These are phyloP conservation scores for Monosporascus sp. DNA, from an alignment of 2,329 filamentous ascomycete genomes.

Conservation along the genomic window DNA sequence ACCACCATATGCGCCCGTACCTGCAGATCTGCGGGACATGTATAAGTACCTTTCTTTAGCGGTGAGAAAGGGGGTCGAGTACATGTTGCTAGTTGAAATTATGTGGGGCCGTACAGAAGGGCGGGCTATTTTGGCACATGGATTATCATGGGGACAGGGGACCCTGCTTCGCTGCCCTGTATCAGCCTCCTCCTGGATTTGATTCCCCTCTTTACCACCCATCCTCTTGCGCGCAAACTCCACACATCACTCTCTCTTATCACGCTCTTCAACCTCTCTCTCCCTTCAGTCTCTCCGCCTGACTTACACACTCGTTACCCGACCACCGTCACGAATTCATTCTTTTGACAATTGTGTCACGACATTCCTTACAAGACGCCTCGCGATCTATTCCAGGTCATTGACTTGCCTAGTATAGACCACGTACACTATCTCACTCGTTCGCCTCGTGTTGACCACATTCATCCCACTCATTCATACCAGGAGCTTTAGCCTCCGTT, in stretches of 20 bases:
- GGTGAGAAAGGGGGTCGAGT: too few species aligned
- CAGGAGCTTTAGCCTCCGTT: slow-evolving; percentile 6
- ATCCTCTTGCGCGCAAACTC: background rate
- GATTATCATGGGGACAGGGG: too few species aligned
- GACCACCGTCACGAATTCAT: slow-evolving; percentile 8
- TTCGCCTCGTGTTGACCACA: slow-evolving; percentile 27
- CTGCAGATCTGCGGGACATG: too few species aligned
- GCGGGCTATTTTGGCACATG: too few species aligned
- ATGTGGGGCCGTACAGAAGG: too few species aligned
- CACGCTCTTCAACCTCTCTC: background rate
- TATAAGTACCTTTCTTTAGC: too few species aligned
- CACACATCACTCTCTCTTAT: background rate
- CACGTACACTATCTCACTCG: slow-evolving; percentile 18
- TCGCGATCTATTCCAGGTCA: background rate
- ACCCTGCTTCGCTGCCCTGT: background rate
- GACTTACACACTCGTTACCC: slow-evolving; percentile 5
- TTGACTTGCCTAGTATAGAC: slow-evolving; percentile 10
- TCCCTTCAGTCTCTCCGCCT: slow-evolving; percentile 5
- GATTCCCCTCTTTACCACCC: background rate
- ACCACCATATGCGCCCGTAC: too few species aligned
- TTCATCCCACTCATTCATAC: slow-evolving; percentile 16
- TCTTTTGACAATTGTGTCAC: slow-evolving; percentile 2
- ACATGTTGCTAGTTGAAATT: too few species aligned
- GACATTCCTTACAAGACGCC: background rate
- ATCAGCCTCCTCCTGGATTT: background rate